Evolutionary conservation across 1,284 basidiomycete species (phyloP).

Genomic region (Apiotrichum gamsii): DNA sequence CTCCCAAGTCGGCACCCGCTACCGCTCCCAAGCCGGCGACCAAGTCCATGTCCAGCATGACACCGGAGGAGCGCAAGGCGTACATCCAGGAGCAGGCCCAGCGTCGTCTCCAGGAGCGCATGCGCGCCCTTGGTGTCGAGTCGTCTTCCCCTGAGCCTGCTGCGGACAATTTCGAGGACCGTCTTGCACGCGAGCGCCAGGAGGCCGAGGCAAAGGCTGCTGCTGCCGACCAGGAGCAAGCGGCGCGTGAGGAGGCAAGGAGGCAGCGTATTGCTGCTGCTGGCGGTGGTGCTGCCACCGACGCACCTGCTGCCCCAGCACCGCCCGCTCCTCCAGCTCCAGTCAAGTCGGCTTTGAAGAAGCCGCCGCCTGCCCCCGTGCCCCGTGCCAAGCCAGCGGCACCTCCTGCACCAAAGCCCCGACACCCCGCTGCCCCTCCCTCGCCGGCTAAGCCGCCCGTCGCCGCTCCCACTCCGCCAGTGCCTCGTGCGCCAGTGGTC

Average conservation of each 20-base stretch:
- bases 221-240: conserved; percentile 67
- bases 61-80: conserved; percentile 73
- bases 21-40: conserved; percentile 52
- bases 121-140: conserved; percentile 74
- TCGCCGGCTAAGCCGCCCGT: background rate
- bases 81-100: conserved; percentile 78
- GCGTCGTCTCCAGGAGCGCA: conserved; percentile 76
- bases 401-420: conserved; percentile 38
- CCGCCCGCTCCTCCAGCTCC: conserved; percentile 29
- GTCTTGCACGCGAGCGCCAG: conserved; percentile 72
- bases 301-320: conserved; percentile 30
- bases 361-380: conserved; percentile 20
- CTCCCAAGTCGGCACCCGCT: conserved; percentile 46
- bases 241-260: conserved; percentile 64
- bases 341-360: conserved; percentile 33
- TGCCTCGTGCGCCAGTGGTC: conserved; percentile 43
- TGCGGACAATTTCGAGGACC: conserved; percentile 73
- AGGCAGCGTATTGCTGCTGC: conserved; percentile 63
- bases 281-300: conserved; percentile 36
- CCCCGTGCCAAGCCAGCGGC: conserved; percentile 8
- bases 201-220: conserved; percentile 76
- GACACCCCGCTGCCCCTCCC: conserved; percentile 20
- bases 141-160: conserved; percentile 51
- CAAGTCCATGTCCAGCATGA: conserved; percentile 64
- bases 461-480: conserved; percentile 34